Conservation (phyloP, 257 asterid species). For the Marsdenia floribunda region DNA sequence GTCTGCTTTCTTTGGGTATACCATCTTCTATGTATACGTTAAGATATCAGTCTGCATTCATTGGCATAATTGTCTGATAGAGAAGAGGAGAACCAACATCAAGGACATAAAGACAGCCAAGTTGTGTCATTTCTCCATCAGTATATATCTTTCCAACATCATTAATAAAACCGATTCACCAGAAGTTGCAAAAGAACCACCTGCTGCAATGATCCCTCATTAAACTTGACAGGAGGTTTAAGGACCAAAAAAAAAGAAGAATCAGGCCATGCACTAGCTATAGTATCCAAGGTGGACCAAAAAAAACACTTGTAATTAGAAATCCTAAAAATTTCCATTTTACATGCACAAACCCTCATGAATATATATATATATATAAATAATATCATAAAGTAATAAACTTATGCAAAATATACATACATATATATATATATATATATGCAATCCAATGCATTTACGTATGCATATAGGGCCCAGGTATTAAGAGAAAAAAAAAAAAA, state of each 20-base stretch:
- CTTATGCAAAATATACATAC: too few species aligned
- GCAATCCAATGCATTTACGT: constrained; percentile 7
- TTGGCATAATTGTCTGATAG: neutral
- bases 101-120: neutral
- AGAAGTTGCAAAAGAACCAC: neutral
- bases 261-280: neutral
- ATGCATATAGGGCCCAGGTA: constrained; percentile 19
- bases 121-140: constrained; percentile 14
- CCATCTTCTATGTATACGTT: neutral
- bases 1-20: constrained; percentile 6
- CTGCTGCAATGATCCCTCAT: too few species aligned
- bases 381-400: too few species aligned
- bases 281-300: too few species aligned
- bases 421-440: too few species aligned
- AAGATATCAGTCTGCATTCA: neutral
- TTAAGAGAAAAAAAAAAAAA: constrained; percentile 4
- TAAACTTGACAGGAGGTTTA: too few species aligned
- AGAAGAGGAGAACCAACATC: constrained; percentile 7
- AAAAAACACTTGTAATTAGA: too few species aligned
- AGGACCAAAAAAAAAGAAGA: neutral
- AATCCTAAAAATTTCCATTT: too few species aligned
- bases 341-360: too few species aligned
- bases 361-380: too few species aligned
- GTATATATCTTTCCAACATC: neutral
- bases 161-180: constrained; percentile 12